Conservation (phyloP, 1,284 basidiomycete genomes). For the Irpex rosettiformis region DNA sequence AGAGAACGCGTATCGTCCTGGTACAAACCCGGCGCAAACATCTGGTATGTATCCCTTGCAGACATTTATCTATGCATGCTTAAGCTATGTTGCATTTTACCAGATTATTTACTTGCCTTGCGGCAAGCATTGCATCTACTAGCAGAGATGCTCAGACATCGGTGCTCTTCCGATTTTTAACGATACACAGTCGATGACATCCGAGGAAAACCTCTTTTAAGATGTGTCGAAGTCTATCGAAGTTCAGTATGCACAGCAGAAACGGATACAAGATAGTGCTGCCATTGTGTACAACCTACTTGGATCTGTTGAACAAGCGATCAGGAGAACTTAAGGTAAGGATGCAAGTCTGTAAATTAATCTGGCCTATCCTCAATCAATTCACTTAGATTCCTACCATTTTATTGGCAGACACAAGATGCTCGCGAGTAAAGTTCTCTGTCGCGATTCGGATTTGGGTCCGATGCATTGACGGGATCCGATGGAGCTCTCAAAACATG, state of each 20-base stretch:
- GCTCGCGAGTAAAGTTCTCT: no score
- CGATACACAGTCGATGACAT: constrained; percentile 16
- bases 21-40: constrained; percentile 43
- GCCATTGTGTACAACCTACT: constrained; percentile 36
- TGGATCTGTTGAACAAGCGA: constrained; percentile 19
- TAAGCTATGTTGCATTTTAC: neutral
- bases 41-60: constrained; percentile 46
- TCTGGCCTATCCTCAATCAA: no score
- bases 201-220: constrained; percentile 32
- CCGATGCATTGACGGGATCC: no score
- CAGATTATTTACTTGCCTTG: constrained; percentile 25
- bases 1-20: constrained; percentile 50
- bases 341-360: neutral
- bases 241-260: constrained; percentile 36
- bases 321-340: no score
- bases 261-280: constrained; percentile 41
- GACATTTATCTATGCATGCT: constrained; percentile 10
- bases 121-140: constrained; percentile 43
- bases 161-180: constrained; percentile 45
- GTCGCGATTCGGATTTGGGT: no score
- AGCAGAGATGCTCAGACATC: constrained; percentile 43
- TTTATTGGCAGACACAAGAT: no score
- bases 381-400: no score
- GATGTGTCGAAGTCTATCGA: constrained; percentile 37
- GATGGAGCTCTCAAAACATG: no score